These are phyloP conservation scores for Desmodesmus armatus DNA, from an alignment of 139 green algal species.

Conservation along the genomic window DNA sequence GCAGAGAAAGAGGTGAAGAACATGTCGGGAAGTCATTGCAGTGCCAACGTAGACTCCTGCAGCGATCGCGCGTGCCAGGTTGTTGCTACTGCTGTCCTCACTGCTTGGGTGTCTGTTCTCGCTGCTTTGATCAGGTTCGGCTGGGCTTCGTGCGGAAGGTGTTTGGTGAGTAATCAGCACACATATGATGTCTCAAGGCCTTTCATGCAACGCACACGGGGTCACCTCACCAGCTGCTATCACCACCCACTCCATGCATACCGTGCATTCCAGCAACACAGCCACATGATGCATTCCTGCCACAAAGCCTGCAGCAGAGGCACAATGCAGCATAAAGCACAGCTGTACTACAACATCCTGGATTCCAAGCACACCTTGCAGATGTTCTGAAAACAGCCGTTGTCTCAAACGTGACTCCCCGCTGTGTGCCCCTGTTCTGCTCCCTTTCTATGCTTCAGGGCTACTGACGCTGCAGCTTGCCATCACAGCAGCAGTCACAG, in stretches of 20 bases:
- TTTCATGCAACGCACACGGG: too few relatives aligned
- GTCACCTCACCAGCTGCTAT: neutral
- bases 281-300: neutral
- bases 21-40: too few relatives aligned
- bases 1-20: slow-evolving; percentile 48
- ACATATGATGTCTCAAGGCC: neutral
- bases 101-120: too few relatives aligned
- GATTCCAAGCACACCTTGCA: neutral
- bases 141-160: slow-evolving; percentile 56
- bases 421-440: neutral
- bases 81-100: too few relatives aligned
- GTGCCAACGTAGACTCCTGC: too few relatives aligned
- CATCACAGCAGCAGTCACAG: slow-evolving; percentile 54
- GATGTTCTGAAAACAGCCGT: too few relatives aligned
- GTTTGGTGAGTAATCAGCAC: slow-evolving; percentile 29
- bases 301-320: neutral
- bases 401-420: too few relatives aligned
- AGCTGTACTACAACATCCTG: neutral
- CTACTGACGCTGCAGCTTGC: slow-evolving; percentile 57
- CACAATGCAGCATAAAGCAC: neutral
- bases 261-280: neutral
- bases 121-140: too few relatives aligned
- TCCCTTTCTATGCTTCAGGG: slow-evolving; percentile 12
- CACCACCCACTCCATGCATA: too few relatives aligned
- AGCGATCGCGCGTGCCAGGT: too few relatives aligned